These are phyloP conservation scores for Rhizopus stolonifer DNA, from an alignment of 371 early-diverging fungal species.

Conservation along the genomic window DNA sequence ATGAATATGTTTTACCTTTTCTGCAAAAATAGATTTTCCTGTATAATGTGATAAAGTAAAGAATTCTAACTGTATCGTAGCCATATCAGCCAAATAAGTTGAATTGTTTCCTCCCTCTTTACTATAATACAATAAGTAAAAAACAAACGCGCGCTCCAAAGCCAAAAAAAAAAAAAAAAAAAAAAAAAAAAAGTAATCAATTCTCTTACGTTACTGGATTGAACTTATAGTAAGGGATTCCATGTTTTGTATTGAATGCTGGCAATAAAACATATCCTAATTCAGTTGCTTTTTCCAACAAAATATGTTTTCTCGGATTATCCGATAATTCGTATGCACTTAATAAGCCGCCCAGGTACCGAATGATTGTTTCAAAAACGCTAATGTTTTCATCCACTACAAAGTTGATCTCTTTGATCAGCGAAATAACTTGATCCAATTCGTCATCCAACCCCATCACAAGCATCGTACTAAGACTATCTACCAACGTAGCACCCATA, in stretches of 20 bases:
- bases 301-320: conserved; percentile 14
- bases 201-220: conserved; percentile 28
- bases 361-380: conserved; percentile 87
- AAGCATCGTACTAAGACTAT: conserved; percentile 76
- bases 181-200: conserved; percentile 24
- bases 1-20: conserved; percentile 46
- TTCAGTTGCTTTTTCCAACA: conserved; percentile 50
- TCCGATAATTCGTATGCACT: conserved; percentile 73
- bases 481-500: conserved; percentile 75
- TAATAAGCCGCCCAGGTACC: conserved; percentile 84
- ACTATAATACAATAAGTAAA: conserved; percentile 19
- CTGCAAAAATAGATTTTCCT: conserved; percentile 55
- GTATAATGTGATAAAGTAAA: conserved; percentile 72
- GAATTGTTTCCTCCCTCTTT: background rate
- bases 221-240: conserved; percentile 52
- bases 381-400: conserved; percentile 43
- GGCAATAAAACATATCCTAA: conserved; percentile 53
- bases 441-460: conserved; percentile 78
- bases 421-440: conserved; percentile 62
- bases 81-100: conserved; percentile 73
- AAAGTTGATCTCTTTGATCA: conserved; percentile 52
- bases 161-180: too few species aligned
- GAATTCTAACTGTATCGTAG: conserved; percentile 86
- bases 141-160: too few species aligned
- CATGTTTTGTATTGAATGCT: conserved; percentile 59